phyloP scores from a whole-genome alignment of 768 basidiomycete species.

The Boletellus ananas region DNA sequence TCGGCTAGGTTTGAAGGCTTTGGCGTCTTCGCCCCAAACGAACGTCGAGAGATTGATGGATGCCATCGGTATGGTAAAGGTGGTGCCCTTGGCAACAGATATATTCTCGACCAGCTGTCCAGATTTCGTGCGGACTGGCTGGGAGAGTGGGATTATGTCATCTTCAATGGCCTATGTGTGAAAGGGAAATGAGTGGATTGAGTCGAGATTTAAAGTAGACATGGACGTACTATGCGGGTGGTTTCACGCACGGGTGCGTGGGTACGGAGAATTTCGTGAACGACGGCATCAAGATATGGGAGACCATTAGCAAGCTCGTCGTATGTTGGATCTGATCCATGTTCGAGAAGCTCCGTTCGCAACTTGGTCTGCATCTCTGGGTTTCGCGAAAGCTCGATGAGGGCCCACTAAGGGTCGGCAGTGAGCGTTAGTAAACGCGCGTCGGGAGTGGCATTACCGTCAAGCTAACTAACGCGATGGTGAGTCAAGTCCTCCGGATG shows the following conservation, averaged over 20 bases:
- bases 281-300: constrained; percentile 54
- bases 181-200: too few relatives aligned
- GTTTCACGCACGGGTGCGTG: constrained; percentile 37
- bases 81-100: constrained; percentile 44
- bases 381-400: constrained; percentile 50
- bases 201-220: neutral
- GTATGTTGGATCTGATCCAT: constrained; percentile 47
- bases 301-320: constrained; percentile 48
- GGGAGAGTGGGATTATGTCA: constrained; percentile 54
- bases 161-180: constrained; percentile 43
- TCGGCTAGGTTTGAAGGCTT: constrained; percentile 56
- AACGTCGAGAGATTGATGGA: constrained; percentile 46
- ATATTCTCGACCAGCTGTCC: constrained; percentile 40
- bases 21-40: constrained; percentile 61
- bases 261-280: constrained; percentile 43
- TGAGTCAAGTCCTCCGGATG: neutral
- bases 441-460: constrained; percentile 8
- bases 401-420: constrained; percentile 42
- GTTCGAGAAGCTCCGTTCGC: constrained; percentile 46
- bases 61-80: constrained; percentile 40
- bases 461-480: constrained; percentile 12
- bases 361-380: constrained; percentile 45
- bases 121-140: constrained; percentile 42
- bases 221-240: constrained; percentile 5
- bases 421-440: neutral